phyloP scores from a whole-genome alignment of 2,329 filamentous ascomycete genomes.

The Fusarium verticillioides region DNA sequence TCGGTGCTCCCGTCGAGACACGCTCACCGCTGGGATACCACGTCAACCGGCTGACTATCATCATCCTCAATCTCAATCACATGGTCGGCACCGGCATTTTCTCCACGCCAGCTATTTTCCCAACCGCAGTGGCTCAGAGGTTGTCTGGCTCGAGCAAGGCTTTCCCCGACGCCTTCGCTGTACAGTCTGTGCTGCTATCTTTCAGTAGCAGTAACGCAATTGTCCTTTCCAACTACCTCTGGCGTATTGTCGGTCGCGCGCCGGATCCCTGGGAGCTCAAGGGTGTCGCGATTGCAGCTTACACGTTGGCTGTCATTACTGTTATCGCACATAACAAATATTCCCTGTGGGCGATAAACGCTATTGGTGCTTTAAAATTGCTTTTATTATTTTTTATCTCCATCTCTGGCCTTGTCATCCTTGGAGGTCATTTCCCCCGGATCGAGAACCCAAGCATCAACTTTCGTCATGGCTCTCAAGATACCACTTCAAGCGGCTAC shows the following conservation, averaged over 20 bases:
- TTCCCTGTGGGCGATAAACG: conserved; percentile 65
- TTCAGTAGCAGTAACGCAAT: conserved; percentile 72
- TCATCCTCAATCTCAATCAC: conserved; percentile 70
- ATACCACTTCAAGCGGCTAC: conserved; percentile 51
- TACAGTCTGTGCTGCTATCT: conserved; percentile 70
- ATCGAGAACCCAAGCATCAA: conserved; percentile 49
- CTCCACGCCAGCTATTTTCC: conserved; percentile 72
- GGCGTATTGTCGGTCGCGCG: conserved; percentile 61
- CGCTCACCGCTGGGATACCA: conserved; percentile 69
- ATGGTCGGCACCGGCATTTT: conserved; percentile 74
- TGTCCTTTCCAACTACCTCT: conserved; percentile 73
- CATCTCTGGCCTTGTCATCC: conserved; percentile 70
- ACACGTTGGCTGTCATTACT: conserved; percentile 68
- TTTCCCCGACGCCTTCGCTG: conserved; percentile 73
- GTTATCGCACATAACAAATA: conserved; percentile 66
- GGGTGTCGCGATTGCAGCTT: conserved; percentile 72
- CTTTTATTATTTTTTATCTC: conserved; percentile 69
- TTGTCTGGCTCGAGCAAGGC: conserved; percentile 75
- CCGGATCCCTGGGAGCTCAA: conserved; percentile 72
- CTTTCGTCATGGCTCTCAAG: conserved; percentile 51
- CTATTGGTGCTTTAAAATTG: conserved; percentile 68
- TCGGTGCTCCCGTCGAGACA: conserved; percentile 69
- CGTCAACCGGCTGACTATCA: conserved; percentile 65
- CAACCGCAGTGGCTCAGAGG: conserved; percentile 72
- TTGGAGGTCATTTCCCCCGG: conserved; percentile 52